Evolutionary conservation across 805 yeast genomes (phyloP).

Genomic region (Metschnikowia proteae): DNA sequence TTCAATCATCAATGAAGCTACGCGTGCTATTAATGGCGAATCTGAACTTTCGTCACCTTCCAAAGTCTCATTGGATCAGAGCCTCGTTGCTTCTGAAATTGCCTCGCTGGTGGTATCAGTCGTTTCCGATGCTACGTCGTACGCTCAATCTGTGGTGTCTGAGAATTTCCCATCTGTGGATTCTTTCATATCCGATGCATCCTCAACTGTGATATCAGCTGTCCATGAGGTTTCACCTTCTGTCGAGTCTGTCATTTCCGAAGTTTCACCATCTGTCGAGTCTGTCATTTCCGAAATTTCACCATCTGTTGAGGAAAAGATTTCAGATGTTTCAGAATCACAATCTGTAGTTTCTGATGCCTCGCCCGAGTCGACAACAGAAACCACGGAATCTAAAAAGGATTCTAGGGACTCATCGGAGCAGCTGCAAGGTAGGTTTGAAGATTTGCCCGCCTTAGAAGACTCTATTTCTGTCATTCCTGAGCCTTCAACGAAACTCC

Average conservation of each 20-base stretch:
- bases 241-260: neutral
- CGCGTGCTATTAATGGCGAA: neutral
- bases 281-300: neutral
- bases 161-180: neutral
- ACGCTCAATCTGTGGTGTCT: neutral
- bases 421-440: neutral
- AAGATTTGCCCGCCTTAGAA: neutral
- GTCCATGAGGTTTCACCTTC: neutral
- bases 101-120: neutral
- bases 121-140: slow-evolving; percentile 1
- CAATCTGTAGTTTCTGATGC: neutral
- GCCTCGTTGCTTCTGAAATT: neutral
- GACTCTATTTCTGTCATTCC: neutral
- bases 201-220: neutral
- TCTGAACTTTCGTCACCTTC: neutral
- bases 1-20: slow-evolving; percentile 14
- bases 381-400: neutral
- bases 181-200: neutral
- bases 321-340: neutral
- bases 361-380: neutral
- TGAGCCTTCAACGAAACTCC: neutral
- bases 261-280: neutral
- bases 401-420: neutral
- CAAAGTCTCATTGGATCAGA: neutral
- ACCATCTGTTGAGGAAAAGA: neutral